Conservation (phyloP, 2,329 filamentous ascomycete species). For the Alternaria hordeiaustralica region DNA sequence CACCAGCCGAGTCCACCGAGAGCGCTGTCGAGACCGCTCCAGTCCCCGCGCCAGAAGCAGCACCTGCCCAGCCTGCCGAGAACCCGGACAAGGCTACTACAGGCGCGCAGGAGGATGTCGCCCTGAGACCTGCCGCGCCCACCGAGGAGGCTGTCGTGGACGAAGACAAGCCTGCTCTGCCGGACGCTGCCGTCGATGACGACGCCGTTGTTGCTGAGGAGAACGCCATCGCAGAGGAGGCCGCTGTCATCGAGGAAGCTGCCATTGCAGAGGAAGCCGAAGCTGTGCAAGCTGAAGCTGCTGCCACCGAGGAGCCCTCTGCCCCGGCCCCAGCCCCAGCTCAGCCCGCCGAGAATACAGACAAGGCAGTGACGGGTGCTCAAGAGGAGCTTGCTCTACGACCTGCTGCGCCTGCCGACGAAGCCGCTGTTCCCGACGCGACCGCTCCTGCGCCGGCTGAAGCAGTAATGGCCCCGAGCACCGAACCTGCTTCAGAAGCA, state of each 20-base stretch:
- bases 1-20: constrained; percentile 7
- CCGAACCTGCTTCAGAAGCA: not conserved
- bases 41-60: not conserved
- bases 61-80: constrained; percentile 19
- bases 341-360: constrained; percentile 45
- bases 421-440: constrained; percentile 44
- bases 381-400: constrained; percentile 52
- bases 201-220: constrained; percentile 15
- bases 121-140: constrained; percentile 50
- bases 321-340: not conserved
- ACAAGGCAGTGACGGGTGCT: constrained; percentile 52
- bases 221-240: constrained; percentile 28
- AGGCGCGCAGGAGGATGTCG: constrained; percentile 51
- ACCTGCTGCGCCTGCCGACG: constrained; percentile 48
- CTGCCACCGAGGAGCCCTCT: not conserved
- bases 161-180: constrained; percentile 31
- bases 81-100: constrained; percentile 55
- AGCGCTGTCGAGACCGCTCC: constrained; percentile 1
- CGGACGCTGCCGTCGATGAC: constrained; percentile 27
- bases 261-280: not conserved
- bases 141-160: constrained; percentile 46
- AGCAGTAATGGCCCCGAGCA: constrained; percentile 26
- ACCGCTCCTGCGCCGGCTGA: constrained; percentile 43
- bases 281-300: not conserved
- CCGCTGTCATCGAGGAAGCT: not conserved